Percentiles rank a stretch among this genome's conserved stretches.
Evolutionary conservation across 192 early-diverging fungal genomes (phyloP).

Genomic region (Lunasporangiospora selenospora): DNA sequence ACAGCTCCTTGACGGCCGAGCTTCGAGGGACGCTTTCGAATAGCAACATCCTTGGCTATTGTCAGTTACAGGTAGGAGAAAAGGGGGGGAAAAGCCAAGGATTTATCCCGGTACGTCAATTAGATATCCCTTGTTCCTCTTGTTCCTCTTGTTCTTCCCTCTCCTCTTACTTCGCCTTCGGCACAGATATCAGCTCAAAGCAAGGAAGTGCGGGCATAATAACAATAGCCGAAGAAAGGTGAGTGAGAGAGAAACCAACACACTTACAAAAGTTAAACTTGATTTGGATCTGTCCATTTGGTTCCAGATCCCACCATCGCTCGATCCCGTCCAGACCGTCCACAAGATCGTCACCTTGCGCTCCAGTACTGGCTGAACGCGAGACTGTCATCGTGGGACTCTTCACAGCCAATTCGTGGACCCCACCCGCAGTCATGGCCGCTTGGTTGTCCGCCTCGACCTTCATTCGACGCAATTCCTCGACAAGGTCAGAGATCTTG

Average conservation of each 20-base stretch:
- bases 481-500: constrained; percentile 90
- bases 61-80: constrained; percentile 1
- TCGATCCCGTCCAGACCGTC: constrained; percentile 64
- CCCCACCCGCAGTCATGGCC: constrained; percentile 50
- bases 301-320: constrained; percentile 90
- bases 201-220: too few species aligned
- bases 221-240: not conserved
- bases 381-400: constrained; percentile 9
- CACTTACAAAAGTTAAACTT: constrained; percentile 85
- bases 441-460: constrained; percentile 66
- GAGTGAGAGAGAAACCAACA: not conserved
- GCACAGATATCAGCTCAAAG: too few species aligned
- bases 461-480: constrained; percentile 79
- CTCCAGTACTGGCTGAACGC: constrained; percentile 7
- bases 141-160: too few species aligned
- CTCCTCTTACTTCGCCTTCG: too few species aligned
- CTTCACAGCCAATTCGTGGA: constrained; percentile 31
- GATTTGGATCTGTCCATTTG: constrained; percentile 85
- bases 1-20: constrained; percentile 81
- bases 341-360: constrained; percentile 1
- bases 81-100: constrained; percentile 1
- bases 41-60: constrained; percentile 57
- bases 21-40: constrained; percentile 58
- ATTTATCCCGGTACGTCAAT: too few species aligned
- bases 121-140: too few species aligned